phyloP scores from a whole-genome alignment of 306 rosid species.

The Quercus robur region DNA sequence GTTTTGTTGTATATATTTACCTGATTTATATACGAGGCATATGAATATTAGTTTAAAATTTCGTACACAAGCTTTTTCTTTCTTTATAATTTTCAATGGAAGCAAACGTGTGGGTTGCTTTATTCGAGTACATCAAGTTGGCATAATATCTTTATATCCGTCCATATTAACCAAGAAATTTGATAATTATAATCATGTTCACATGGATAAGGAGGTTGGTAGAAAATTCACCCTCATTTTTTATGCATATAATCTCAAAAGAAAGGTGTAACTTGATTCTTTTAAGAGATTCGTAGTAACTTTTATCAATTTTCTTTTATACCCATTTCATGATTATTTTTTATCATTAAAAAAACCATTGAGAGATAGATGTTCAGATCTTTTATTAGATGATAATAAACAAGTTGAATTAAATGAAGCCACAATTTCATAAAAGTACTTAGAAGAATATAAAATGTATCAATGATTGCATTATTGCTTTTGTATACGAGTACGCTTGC shows the following conservation, averaged over 20 bases:
- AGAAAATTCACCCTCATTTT: not conserved
- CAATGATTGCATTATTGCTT: too few species aligned
- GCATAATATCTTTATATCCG: not conserved
- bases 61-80: not conserved
- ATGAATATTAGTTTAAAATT: not conserved
- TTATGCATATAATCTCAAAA: not conserved
- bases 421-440: too few species aligned
- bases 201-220: not conserved
- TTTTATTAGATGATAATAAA: too few species aligned
- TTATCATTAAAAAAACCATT: too few species aligned
- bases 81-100: not conserved
- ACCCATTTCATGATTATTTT: too few species aligned
- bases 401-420: too few species aligned
- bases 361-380: too few species aligned
- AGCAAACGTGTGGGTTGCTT: not conserved
- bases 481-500: not conserved
- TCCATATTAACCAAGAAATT: not conserved
- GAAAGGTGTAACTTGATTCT: not conserved
- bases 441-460: not conserved
- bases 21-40: not conserved
- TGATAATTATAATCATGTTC: not conserved
- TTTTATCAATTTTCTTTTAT: not conserved
- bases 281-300: not conserved
- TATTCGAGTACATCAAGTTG: not conserved
- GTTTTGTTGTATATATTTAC: not conserved